Evolutionary conservation across 768 basidiomycete species (phyloP).

Genomic region (Pleurotus salmoneostramineus): DNA sequence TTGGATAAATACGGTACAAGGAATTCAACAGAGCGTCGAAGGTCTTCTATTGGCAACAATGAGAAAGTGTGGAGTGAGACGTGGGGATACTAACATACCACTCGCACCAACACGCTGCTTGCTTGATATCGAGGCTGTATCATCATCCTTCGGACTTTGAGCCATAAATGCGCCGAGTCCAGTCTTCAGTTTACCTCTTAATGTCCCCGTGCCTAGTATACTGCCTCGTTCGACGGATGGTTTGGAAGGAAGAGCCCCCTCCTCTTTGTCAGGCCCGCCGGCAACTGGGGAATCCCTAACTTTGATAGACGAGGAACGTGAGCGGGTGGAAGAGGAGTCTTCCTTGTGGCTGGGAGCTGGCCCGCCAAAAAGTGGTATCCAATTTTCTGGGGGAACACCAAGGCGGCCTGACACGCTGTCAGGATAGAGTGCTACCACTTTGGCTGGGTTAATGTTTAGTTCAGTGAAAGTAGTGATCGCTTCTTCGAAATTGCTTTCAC

Average conservation of each 20-base stretch:
- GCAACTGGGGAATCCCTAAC: constrained; percentile 3
- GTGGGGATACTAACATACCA: constrained; percentile 20
- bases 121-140: constrained; percentile 45
- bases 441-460: constrained; percentile 89
- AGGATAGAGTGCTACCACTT: constrained; percentile 88
- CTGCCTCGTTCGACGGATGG: constrained; percentile 29
- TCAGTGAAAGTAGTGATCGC: constrained; percentile 88
- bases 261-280: constrained; percentile 16
- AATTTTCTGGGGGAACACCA: constrained; percentile 59
- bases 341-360: constrained; percentile 36
- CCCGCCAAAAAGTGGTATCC: constrained; percentile 87
- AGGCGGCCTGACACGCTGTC: constrained; percentile 77
- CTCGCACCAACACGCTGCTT: constrained; percentile 25
- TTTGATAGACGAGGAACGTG: constrained; percentile 17
- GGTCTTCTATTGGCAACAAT: constrained; percentile 44
- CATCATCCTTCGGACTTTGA: constrained; percentile 46
- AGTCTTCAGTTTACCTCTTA: constrained; percentile 50
- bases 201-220: constrained; percentile 32
- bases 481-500: constrained; percentile 58
- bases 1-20: constrained; percentile 87
- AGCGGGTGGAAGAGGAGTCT: constrained; percentile 21
- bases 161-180: constrained; percentile 52
- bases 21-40: constrained; percentile 76
- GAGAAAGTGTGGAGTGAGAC: background rate
- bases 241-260: constrained; percentile 1